Percentiles rank a stretch among this genome's conserved stretches.
Evolutionary conservation across 225 moss, liverwort and hornwort genomes (phyloP).

Genomic region (Polytrichum commune): DNA sequence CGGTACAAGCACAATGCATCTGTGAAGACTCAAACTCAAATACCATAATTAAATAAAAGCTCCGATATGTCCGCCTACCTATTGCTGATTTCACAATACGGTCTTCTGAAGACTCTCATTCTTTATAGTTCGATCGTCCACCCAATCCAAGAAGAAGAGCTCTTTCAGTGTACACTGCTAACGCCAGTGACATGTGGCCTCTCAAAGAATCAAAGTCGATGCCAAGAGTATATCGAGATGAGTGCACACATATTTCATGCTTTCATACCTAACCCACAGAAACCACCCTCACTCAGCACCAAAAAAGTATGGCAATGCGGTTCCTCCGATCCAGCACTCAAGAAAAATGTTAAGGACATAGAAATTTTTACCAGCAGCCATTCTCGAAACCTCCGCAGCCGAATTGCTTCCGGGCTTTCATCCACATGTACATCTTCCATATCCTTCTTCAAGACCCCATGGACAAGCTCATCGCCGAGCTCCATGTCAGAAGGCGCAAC

Average conservation of each 20-base stretch:
- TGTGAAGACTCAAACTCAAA: no score
- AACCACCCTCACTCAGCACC: not conserved
- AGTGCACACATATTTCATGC: not conserved
- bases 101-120: no score
- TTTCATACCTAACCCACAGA: not conserved
- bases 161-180: no score
- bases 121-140: no score
- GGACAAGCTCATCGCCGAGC: not conserved
- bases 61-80: no score
- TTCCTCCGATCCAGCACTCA: not conserved
- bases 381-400: slow-evolving; percentile 43
- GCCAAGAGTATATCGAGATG: not conserved
- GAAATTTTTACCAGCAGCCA: slow-evolving; percentile 57
- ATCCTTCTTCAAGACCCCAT: not conserved
- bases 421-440: slow-evolving; percentile 3
- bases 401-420: slow-evolving; percentile 7
- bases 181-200: not conserved
- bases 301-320: not conserved
- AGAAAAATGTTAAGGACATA: not conserved
- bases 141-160: no score
- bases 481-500: not conserved
- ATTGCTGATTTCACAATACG: no score
- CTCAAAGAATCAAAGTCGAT: not conserved
- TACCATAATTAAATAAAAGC: no score
- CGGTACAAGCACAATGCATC: not conserved